Conservation (phyloP, 169 alveolate species). For the Toxoplasma gondii region DNA sequence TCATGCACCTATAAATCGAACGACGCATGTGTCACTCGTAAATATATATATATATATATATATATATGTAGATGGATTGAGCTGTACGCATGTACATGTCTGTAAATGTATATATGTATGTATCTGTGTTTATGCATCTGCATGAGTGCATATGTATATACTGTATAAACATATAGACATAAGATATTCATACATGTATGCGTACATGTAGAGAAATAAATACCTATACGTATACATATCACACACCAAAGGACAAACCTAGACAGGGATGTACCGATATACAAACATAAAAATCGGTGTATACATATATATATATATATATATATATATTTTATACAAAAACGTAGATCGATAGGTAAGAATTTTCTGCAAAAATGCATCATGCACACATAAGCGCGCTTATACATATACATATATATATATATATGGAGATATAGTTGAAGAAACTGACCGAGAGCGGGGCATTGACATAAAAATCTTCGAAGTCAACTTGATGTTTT, state of each 20-base stretch:
- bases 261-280: not conserved
- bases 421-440: not conserved
- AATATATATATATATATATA: not conserved
- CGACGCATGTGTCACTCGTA: not conserved
- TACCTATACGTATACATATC: no score
- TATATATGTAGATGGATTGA: not conserved
- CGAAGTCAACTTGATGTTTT: not conserved
- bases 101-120: no score
- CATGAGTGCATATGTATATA: not conserved
- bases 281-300: not conserved
- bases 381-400: not conserved
- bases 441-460: not conserved
- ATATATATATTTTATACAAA: not conserved
- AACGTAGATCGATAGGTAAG: not conserved
- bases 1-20: no score
- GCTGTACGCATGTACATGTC: not conserved
- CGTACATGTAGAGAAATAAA: no score
- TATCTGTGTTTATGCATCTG: not conserved
- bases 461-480: not conserved
- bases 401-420: slow-evolving; percentile 4
- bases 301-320: not conserved
- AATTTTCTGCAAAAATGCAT: not conserved
- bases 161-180: no score
- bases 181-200: no score
- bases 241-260: no score